Conservation (phyloP, 306 rosid species). For the Casuarina equisetifolia region DNA sequence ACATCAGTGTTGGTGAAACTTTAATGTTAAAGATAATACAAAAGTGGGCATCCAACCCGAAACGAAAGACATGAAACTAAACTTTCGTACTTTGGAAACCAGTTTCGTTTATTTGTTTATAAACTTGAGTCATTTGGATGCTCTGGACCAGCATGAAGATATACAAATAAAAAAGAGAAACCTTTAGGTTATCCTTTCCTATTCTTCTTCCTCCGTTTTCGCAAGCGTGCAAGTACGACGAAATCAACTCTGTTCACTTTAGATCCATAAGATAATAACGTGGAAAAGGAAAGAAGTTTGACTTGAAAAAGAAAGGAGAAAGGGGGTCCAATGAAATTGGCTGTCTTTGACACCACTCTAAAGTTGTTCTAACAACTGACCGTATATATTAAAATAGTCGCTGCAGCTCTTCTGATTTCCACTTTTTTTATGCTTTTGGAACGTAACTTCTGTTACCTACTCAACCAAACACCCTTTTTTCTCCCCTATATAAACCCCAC, state of each 20-base stretch:
- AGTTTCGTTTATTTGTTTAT: too few species aligned
- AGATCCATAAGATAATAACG: background rate
- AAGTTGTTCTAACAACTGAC: constrained; percentile 57
- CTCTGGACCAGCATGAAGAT: too few species aligned
- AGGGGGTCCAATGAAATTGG: constrained; percentile 46
- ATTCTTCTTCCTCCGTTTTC: too few species aligned
- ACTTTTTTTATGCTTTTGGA: constrained; percentile 28
- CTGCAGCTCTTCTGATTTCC: constrained; percentile 8
- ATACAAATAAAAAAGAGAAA: too few species aligned
- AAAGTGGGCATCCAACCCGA: too few species aligned
- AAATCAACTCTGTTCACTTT: constrained; percentile 15
- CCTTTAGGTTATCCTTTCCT: too few species aligned
- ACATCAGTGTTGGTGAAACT: too few species aligned
- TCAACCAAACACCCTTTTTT: constrained; percentile 24
- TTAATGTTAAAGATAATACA: too few species aligned
- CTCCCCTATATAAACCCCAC: constrained; percentile 31
- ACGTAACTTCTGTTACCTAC: constrained; percentile 19
- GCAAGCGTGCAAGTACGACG: constrained; percentile 14
- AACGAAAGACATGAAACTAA: too few species aligned
- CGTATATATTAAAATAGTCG: background rate
- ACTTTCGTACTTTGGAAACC: too few species aligned
- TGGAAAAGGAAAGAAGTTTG: constrained; percentile 27
- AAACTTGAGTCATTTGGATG: too few species aligned
- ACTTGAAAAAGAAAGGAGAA: constrained; percentile 51
- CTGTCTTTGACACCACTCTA: constrained; percentile 69